Evolutionary conservation across 2,329 filamentous ascomycete species (phyloP).

Genomic region (Alternaria consortialis): DNA sequence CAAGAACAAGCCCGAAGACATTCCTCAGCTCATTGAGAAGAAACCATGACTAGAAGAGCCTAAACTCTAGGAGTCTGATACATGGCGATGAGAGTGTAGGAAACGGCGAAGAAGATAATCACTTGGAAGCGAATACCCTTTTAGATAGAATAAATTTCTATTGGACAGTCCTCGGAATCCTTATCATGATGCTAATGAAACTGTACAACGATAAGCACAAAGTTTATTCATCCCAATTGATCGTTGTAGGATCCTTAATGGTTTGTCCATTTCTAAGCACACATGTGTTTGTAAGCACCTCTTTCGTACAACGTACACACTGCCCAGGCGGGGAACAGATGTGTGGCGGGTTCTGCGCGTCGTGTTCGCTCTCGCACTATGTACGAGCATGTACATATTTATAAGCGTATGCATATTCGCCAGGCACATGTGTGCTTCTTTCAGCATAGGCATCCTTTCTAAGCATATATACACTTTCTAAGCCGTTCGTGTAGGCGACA

Average conservation of each 20-base stretch:
- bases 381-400: not conserved
- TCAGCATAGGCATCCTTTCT: not conserved
- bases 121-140: slow-evolving; percentile 11
- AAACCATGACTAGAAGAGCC: slow-evolving; percentile 27
- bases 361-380: not conserved
- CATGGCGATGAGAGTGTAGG: not conserved
- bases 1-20: slow-evolving; percentile 78
- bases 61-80: not conserved
- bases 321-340: not conserved
- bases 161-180: not conserved
- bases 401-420: not conserved
- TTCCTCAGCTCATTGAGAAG: slow-evolving; percentile 70
- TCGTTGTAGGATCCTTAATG: not conserved
- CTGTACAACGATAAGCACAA: not conserved
- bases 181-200: not conserved
- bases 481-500: slow-evolving; percentile 14
- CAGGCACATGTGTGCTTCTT: not conserved
- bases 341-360: not conserved
- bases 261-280: not conserved
- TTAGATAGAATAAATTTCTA: slow-evolving; percentile 11
- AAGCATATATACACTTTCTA: slow-evolving; percentile 2
- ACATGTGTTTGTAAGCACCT: not conserved
- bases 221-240: not conserved
- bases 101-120: not conserved
- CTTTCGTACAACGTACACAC: not conserved